Conservation (phyloP, 768 basidiomycete species). For the Hericium coralloides region DNA sequence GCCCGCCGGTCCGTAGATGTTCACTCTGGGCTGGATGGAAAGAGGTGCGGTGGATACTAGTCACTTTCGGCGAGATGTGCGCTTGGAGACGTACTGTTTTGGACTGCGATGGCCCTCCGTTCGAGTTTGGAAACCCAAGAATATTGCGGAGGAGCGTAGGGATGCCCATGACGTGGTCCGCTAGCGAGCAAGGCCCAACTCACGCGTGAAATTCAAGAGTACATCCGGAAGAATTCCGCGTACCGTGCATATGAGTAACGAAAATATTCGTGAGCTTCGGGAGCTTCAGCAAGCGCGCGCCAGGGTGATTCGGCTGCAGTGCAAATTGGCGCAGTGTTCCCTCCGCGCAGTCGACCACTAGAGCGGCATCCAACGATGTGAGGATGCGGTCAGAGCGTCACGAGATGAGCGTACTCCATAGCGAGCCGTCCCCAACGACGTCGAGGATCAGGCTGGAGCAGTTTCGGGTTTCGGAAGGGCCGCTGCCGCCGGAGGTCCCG, state of each 20-base stretch:
- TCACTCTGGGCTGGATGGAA: constrained; percentile 34
- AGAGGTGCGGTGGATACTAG: not conserved
- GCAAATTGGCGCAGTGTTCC: constrained; percentile 67
- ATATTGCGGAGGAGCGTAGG: constrained; percentile 54
- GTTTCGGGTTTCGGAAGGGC: constrained; percentile 63
- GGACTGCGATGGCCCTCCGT: too few relatives aligned
- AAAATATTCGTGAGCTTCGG: constrained; percentile 59
- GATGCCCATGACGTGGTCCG: constrained; percentile 71
- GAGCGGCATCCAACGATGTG: not conserved
- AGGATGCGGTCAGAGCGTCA: not conserved
- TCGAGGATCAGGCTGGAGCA: constrained; percentile 68
- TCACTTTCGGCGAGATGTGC: too few relatives aligned
- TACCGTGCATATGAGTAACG: constrained; percentile 78
- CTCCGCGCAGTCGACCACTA: constrained; percentile 82
- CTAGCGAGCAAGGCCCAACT: constrained; percentile 22
- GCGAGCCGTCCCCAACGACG: constrained; percentile 39
- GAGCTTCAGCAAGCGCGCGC: constrained; percentile 26
- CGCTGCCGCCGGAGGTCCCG: constrained; percentile 71
- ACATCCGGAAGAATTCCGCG: constrained; percentile 2
- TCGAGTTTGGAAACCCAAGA: constrained; percentile 27
- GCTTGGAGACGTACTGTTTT: too few relatives aligned
- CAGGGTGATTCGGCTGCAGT: constrained; percentile 30
- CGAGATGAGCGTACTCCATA: constrained; percentile 52
- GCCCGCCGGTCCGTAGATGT: constrained; percentile 76
- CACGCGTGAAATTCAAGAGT: too few relatives aligned